phyloP scores from a whole-genome alignment of 345 rosid genomes.

The Brassica incana region DNA sequence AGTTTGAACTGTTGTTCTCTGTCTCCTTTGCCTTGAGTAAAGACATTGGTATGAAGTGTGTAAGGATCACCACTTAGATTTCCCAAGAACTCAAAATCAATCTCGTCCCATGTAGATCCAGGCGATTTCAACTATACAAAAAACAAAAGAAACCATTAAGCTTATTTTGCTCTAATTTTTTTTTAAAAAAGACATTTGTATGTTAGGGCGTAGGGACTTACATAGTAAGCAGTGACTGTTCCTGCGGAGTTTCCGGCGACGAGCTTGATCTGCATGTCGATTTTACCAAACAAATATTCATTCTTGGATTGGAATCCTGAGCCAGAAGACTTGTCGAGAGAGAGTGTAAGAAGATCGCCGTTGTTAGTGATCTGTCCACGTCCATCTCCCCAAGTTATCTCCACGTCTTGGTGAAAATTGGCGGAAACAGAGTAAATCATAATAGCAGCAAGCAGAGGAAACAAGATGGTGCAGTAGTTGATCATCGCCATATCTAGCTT shows the following conservation, averaged over 20 bases:
- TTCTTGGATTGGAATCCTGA: conserved; percentile 59
- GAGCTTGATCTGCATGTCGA: conserved; percentile 56
- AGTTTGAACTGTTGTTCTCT: conserved; percentile 67
- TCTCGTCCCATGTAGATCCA: conserved; percentile 68
- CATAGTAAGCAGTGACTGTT: conserved; percentile 62
- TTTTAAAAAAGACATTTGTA: background rate
- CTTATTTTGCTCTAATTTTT: background rate
- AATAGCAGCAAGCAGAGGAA: conserved; percentile 8
- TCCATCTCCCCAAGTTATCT: conserved; percentile 47
- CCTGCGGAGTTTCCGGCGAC: conserved; percentile 64
- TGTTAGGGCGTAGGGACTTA: conserved; percentile 5
- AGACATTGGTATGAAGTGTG: conserved; percentile 63
- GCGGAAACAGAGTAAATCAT: conserved; percentile 30
- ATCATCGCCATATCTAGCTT: background rate
- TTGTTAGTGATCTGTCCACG: conserved; percentile 46
- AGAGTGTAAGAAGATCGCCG: conserved; percentile 48
- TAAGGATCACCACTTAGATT: conserved; percentile 64
- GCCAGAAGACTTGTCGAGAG: conserved; percentile 50
- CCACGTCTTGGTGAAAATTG: conserved; percentile 29
- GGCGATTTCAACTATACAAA: conserved; percentile 48
- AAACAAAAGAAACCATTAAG: background rate
- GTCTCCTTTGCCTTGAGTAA: conserved; percentile 58
- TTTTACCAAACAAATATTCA: conserved; percentile 52
- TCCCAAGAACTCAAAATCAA: conserved; percentile 71
- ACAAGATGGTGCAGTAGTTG: background rate